Conservation (phyloP, 768 basidiomycete genomes). For the Rhodosporidiobolus sp. region DNA sequence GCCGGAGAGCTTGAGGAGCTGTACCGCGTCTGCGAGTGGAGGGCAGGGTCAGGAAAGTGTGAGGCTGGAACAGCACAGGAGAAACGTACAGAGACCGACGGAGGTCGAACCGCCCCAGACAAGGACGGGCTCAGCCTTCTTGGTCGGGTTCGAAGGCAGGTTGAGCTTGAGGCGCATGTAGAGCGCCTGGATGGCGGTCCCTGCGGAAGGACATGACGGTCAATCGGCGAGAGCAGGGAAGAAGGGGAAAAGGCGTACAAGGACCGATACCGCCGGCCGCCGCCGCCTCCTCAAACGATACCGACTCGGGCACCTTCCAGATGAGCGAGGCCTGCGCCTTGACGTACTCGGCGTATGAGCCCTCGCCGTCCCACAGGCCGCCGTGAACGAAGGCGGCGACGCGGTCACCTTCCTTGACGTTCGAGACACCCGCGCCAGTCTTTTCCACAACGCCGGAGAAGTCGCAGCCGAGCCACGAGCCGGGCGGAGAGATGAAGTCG, state of each 20-base stretch:
- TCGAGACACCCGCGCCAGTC: slow-evolving; percentile 12
- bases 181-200: slow-evolving; percentile 29
- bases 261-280: slow-evolving; percentile 26
- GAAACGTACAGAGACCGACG: slow-evolving; percentile 23
- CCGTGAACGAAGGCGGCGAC: slow-evolving; percentile 33
- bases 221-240: not conserved
- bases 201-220: not conserved
- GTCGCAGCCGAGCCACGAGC: slow-evolving; percentile 27
- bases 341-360: slow-evolving; percentile 33
- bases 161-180: slow-evolving; percentile 13
- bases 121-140: slow-evolving; percentile 17
- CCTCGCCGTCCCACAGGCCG: slow-evolving; percentile 18
- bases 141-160: slow-evolving; percentile 1
- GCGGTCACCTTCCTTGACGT: slow-evolving; percentile 35
- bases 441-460: slow-evolving; percentile 19
- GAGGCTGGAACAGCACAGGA: rapidly evolving
- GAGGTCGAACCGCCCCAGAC: slow-evolving; percentile 34
- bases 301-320: slow-evolving; percentile 29
- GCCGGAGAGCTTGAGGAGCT: slow-evolving; percentile 53
- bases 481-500: slow-evolving; percentile 19
- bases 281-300: slow-evolving; percentile 21
- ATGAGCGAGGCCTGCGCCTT: slow-evolving; percentile 13
- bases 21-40: slow-evolving; percentile 46
- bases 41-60: not conserved
- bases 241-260: slow-evolving; percentile 2